Percentiles rank a stretch among this genome's conserved stretches.
Conservation (phyloP, 148 eudicot genomes). For the Chenopodium quinoa region DNA sequence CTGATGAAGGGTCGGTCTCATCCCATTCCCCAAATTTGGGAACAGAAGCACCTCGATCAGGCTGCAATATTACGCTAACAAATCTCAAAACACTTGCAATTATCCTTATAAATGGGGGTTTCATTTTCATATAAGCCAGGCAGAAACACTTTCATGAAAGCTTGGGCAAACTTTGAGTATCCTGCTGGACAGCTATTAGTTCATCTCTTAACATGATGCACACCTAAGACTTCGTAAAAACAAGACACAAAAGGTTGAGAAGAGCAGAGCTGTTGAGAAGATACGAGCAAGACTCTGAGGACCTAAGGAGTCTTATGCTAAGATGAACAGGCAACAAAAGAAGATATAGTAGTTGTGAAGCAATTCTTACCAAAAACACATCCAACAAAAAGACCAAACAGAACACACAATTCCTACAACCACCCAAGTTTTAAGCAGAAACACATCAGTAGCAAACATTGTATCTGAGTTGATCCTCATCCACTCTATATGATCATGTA, state of each 20-base stretch:
- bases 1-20: conserved; percentile 61
- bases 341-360: neutral
- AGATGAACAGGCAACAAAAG: neutral
- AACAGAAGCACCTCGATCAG: conserved; percentile 48
- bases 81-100: neutral
- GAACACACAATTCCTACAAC: neutral
- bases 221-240: neutral
- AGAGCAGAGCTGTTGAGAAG: neutral
- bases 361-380: neutral
- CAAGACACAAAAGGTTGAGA: neutral
- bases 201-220: neutral
- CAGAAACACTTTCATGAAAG: neutral
- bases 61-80: conserved; percentile 37
- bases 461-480: neutral
- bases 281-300: neutral
- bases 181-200: neutral
- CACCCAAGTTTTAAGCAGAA: neutral
- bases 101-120: neutral
- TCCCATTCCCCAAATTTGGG: conserved; percentile 78
- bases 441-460: too few relatives aligned
- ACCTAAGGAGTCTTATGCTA: neutral
- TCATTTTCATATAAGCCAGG: neutral
- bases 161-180: neutral
- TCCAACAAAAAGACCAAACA: neutral
- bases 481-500: neutral